Percentiles rank a stretch among this genome's conserved stretches.
These are phyloP conservation scores for Hyphopichia wangnamkhiaoensis DNA, from an alignment of 1,139 yeast genomes.

Conservation along the genomic window DNA sequence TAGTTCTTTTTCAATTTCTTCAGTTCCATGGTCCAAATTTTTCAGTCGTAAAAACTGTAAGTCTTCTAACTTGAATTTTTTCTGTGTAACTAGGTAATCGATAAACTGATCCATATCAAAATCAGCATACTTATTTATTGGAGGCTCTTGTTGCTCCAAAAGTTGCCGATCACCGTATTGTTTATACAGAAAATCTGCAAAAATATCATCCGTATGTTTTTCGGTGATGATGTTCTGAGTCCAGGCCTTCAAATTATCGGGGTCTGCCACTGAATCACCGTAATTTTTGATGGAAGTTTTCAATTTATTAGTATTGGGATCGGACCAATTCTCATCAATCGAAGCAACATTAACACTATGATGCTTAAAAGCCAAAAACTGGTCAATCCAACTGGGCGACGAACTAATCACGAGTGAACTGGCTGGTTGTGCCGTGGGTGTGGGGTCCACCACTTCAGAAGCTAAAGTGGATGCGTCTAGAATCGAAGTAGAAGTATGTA, in stretches of 20 bases:
- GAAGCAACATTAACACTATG: too few species aligned
- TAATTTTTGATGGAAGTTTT: conserved; percentile 18
- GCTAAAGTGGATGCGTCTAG: background rate
- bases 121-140: conserved; percentile 7
- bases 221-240: conserved; percentile 22
- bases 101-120: conserved; percentile 32
- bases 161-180: conserved; percentile 9
- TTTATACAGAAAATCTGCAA: conserved; percentile 12
- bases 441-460: too few species aligned
- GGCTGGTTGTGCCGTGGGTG: too few species aligned
- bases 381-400: background rate
- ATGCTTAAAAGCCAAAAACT: background rate
- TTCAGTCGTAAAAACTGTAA: conserved; percentile 25
- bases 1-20: conserved; percentile 40
- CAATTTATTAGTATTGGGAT: background rate
- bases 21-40: conserved; percentile 36
- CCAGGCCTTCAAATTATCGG: conserved; percentile 26
- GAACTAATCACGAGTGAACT: too few species aligned
- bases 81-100: conserved; percentile 22
- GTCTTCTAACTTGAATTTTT: conserved; percentile 30
- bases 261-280: conserved; percentile 23
- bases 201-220: conserved; percentile 5
- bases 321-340: background rate
- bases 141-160: background rate
- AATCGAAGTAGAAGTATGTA: background rate